phyloP scores from a whole-genome alignment of 1,284 basidiomycete species.

The Ceratobasidium sp. region DNA sequence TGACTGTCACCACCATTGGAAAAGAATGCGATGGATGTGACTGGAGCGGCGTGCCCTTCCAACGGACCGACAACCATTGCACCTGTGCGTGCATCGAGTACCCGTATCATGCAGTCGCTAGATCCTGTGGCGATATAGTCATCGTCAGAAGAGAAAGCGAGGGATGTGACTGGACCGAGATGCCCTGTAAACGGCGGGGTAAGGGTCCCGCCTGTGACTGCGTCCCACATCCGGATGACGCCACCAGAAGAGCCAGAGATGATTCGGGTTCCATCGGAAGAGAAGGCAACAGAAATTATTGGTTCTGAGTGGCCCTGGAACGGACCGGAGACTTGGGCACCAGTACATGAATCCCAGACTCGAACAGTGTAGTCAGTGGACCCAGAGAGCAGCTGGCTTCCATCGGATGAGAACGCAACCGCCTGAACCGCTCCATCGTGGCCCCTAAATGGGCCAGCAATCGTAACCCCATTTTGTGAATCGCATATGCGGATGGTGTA shows the following conservation, averaged over 20 bases:
- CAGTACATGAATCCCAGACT: slow-evolving; percentile 3
- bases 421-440: not conserved
- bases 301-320: slow-evolving; percentile 2
- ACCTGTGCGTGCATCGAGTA: not conserved
- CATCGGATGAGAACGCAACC: not conserved
- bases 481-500: too few species aligned
- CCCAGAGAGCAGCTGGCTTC: not conserved
- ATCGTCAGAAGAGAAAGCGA: not conserved
- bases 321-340: not conserved
- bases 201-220: not conserved
- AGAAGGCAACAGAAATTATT: slow-evolving; percentile 22
- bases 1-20: not conserved
- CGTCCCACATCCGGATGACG: slow-evolving; percentile 3
- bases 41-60: not conserved
- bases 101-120: not conserved
- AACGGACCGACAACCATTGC: not conserved
- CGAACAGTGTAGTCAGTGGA: not conserved
- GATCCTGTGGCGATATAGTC: not conserved
- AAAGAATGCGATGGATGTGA: not conserved
- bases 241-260: slow-evolving; percentile 25
- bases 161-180: not conserved
- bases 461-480: too few species aligned
- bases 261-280: slow-evolving; percentile 7
- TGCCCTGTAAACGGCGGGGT: too few species aligned
- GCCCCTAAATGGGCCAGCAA: too few species aligned